Conservation (phyloP, 1,139 yeast genomes). For the Taphrina wiesneri region DNA sequence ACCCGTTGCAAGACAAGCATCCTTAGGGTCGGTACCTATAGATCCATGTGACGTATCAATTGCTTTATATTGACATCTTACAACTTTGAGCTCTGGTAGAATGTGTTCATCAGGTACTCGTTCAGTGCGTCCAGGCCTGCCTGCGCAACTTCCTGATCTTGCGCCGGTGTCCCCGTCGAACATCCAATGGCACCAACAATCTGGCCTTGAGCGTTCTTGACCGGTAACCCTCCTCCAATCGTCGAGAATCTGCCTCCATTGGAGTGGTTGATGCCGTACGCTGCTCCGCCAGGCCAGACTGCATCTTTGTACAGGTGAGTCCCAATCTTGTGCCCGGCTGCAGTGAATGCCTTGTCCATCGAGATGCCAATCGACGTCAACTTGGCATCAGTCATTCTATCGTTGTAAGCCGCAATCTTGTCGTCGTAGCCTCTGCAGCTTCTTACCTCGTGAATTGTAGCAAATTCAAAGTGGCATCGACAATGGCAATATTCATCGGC, state of each 20-base stretch:
- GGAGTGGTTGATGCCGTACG: slow-evolving; percentile 26
- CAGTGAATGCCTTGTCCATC: slow-evolving; percentile 33
- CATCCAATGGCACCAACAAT: slow-evolving; percentile 29
- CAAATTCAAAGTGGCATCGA: slow-evolving; percentile 19
- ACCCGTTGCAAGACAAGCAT: too few species aligned
- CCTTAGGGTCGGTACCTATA: too few species aligned
- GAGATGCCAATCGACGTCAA: slow-evolving; percentile 25
- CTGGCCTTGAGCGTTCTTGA: slow-evolving; percentile 17
- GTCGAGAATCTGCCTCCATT: slow-evolving; percentile 31
- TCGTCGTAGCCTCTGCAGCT: too few species aligned
- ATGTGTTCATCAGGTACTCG: slow-evolving; percentile 14
- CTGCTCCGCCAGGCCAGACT: slow-evolving; percentile 33
- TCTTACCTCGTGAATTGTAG: slow-evolving; percentile 16
- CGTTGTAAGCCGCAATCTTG: background rate
- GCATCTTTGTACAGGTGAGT: slow-evolving; percentile 27
- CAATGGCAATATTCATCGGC: slow-evolving; percentile 33
- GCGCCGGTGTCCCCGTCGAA: slow-evolving; percentile 29
- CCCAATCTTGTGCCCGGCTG: slow-evolving; percentile 20
- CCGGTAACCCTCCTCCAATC: slow-evolving; percentile 25
- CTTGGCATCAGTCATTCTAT: slow-evolving; percentile 28
- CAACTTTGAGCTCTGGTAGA: slow-evolving; percentile 7
- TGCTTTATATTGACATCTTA: too few species aligned
- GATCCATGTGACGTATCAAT: too few species aligned
- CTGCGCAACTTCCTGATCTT: slow-evolving; percentile 30
- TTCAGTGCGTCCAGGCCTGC: slow-evolving; percentile 22